These are phyloP conservation scores for Uronychia binucleata DNA, from an alignment of 73 alveolate species.

Conservation along the genomic window DNA sequence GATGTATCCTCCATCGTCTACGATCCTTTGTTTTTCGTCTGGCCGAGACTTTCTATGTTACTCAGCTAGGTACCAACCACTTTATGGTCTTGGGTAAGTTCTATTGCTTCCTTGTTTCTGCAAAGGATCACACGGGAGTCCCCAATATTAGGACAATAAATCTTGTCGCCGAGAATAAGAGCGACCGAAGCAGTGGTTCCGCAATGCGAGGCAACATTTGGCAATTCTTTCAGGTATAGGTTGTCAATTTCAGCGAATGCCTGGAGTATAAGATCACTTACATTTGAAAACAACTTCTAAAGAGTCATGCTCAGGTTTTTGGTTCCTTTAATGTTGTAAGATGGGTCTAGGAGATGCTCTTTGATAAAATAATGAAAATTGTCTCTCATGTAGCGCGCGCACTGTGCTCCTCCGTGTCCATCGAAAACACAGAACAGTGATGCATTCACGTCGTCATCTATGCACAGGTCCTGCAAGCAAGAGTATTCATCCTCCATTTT, in stretches of 20 bases:
- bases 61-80: constrained; percentile 33
- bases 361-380: constrained; percentile 40
- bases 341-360: constrained; percentile 10
- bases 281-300: constrained; percentile 18
- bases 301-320: constrained; percentile 31
- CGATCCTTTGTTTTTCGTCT: constrained; percentile 73
- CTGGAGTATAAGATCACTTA: background rate
- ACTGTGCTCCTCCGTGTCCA: constrained; percentile 78
- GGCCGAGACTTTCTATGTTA: constrained; percentile 44
- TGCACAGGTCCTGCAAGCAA: constrained; percentile 50
- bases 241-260: constrained; percentile 59
- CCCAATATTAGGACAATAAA: constrained; percentile 83
- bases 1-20: constrained; percentile 80
- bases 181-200: constrained; percentile 74
- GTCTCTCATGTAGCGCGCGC: constrained; percentile 44
- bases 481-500: constrained; percentile 61
- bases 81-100: constrained; percentile 80
- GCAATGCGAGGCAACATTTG: constrained; percentile 44
- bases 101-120: constrained; percentile 79
- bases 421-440: constrained; percentile 79
- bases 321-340: constrained; percentile 14
- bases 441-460: constrained; percentile 57
- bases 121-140: constrained; percentile 84
- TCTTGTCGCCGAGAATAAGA: constrained; percentile 50
- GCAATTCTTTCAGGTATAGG: constrained; percentile 11